Evolutionary conservation across 768 basidiomycete species (phyloP).

Genomic region (Boletus rufocinnamomeus): DNA sequence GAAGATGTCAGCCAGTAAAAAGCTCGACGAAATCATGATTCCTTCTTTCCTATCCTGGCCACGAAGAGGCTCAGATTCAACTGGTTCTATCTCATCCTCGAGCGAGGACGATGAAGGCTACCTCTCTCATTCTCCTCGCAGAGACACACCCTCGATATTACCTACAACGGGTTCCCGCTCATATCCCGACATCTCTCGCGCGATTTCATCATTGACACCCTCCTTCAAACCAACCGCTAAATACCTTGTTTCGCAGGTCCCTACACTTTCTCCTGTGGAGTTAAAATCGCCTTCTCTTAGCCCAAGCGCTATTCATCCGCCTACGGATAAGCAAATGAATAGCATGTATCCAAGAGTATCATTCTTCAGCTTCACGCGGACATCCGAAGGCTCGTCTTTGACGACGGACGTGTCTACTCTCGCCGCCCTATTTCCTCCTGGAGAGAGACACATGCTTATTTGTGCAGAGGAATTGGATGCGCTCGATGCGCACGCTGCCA

Average conservation of each 20-base stretch:
- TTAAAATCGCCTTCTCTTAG: slow-evolving; percentile 11
- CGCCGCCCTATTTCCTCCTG: slow-evolving; percentile 68
- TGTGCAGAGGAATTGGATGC: slow-evolving; percentile 70
- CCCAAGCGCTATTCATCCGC: slow-evolving; percentile 13
- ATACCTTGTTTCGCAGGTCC: slow-evolving; percentile 38
- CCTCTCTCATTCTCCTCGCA: slow-evolving; percentile 57
- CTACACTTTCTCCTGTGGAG: slow-evolving; percentile 34
- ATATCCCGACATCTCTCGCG: slow-evolving; percentile 42
- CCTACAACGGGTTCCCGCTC: slow-evolving; percentile 44
- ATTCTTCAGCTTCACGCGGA: slow-evolving; percentile 80
- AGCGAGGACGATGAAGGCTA: slow-evolving; percentile 52
- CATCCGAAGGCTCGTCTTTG: slow-evolving; percentile 73
- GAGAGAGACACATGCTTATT: slow-evolving; percentile 72
- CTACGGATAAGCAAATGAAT: slow-evolving; percentile 18
- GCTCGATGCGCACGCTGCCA: slow-evolving; percentile 42
- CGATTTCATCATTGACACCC: slow-evolving; percentile 31
- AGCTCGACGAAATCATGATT: slow-evolving; percentile 15
- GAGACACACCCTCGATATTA: slow-evolving; percentile 38
- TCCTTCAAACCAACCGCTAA: slow-evolving; percentile 41
- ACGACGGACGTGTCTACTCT: slow-evolving; percentile 71
- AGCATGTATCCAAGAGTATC: slow-evolving; percentile 42
- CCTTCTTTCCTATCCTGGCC: slow-evolving; percentile 26
- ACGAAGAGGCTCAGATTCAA: slow-evolving; percentile 25
- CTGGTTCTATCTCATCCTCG: slow-evolving; percentile 30
- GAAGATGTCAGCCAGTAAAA: slow-evolving; percentile 11